Conservation (phyloP, 1,284 basidiomycete genomes). For the Nidula niveotomentosa region DNA sequence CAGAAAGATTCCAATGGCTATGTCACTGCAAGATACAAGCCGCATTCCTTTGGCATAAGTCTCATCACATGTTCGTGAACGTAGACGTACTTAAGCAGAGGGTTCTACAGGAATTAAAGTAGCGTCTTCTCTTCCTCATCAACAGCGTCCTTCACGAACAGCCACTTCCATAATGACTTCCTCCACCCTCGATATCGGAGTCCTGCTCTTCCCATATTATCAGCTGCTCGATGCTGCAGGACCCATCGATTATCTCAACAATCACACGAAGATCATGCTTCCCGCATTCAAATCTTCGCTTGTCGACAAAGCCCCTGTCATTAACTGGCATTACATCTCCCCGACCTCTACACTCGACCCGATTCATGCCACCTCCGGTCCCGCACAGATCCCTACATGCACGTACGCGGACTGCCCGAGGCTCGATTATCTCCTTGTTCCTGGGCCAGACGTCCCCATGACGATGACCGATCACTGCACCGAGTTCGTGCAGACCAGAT, state of each 20-base stretch:
- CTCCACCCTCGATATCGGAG: slow-evolving; percentile 8
- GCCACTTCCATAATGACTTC: not conserved
- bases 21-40: too few species aligned
- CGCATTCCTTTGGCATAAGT: too few species aligned
- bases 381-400: slow-evolving; percentile 11
- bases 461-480: slow-evolving; percentile 10
- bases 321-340: slow-evolving; percentile 20
- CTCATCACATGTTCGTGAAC: too few species aligned
- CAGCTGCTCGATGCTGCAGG: slow-evolving; percentile 22
- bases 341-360: slow-evolving; percentile 9
- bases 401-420: slow-evolving; percentile 16
- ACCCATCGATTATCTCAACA: slow-evolving; percentile 20
- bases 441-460: slow-evolving; percentile 15
- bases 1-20: too few species aligned
- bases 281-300: slow-evolving; percentile 1
- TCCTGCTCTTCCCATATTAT: slow-evolving; percentile 13
- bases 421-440: slow-evolving; percentile 21
- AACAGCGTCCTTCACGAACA: too few species aligned
- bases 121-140: too few species aligned
- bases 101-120: too few species aligned
- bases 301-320: slow-evolving; percentile 14
- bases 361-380: slow-evolving; percentile 14
- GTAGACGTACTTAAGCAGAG: too few species aligned
- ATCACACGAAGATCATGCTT: slow-evolving; percentile 7
- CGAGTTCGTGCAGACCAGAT: slow-evolving; percentile 12